Evolutionary conservation across 2,329 filamentous ascomycete species (phyloP).

Genomic region (Aureobasidium namibiae): DNA sequence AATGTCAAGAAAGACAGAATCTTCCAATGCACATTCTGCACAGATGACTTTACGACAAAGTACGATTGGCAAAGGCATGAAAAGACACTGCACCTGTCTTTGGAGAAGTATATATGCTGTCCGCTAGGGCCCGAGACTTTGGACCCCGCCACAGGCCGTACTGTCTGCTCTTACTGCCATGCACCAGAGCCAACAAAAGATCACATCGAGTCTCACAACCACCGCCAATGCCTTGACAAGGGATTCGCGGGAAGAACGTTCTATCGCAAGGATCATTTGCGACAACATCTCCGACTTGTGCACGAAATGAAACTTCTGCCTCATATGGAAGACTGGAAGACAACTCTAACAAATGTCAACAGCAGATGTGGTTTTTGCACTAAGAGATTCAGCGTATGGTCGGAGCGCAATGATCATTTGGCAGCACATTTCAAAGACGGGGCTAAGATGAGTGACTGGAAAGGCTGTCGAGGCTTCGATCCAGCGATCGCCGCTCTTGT

Average conservation of each 20-base stretch:
- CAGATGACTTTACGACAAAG: constrained; percentile 48
- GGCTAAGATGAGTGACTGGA: constrained; percentile 46
- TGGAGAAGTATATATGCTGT: constrained; percentile 59
- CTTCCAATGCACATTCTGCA: constrained; percentile 52
- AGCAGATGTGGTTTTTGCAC: constrained; percentile 48
- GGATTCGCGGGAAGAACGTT: constrained; percentile 54
- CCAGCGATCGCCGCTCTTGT: constrained; percentile 40
- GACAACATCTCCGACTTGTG: constrained; percentile 53
- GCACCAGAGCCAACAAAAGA: constrained; percentile 44
- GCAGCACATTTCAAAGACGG: constrained; percentile 48
- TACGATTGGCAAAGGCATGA: constrained; percentile 60
- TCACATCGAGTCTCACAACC: constrained; percentile 54
- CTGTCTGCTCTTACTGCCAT: constrained; percentile 53
- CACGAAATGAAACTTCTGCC: constrained; percentile 53
- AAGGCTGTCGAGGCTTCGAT: constrained; percentile 46
- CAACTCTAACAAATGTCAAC: constrained; percentile 45
- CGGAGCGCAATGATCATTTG: constrained; percentile 44
- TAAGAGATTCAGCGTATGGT: constrained; percentile 41
- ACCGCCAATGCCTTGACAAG: constrained; percentile 58
- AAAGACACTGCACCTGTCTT: constrained; percentile 52
- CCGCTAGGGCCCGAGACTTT: constrained; percentile 49
- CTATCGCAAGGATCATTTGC: constrained; percentile 55
- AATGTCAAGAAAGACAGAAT: constrained; percentile 31
- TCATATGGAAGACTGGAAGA: constrained; percentile 58
- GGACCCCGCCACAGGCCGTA: constrained; percentile 48